phyloP scores from a whole-genome alignment of 1,139 yeast genomes.

The Hansenula lynferdii region DNA sequence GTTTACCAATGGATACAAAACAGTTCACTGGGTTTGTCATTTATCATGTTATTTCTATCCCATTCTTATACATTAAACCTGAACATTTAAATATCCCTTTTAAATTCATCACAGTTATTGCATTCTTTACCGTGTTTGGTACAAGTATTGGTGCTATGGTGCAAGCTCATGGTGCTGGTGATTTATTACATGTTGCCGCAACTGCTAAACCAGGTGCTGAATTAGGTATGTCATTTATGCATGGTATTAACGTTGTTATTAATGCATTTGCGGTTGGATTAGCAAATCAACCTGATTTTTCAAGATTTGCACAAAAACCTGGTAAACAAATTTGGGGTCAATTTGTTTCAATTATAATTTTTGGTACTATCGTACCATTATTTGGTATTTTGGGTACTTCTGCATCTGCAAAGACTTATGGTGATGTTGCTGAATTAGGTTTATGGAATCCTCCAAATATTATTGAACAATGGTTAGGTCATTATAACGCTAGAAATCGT shows the following conservation, averaged over 20 bases:
- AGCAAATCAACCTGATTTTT: slow-evolving; percentile 36
- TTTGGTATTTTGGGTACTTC: slow-evolving; percentile 35
- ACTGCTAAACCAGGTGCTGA: slow-evolving; percentile 24
- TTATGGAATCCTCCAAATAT: slow-evolving; percentile 35
- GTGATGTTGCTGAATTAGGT: slow-evolving; percentile 26
- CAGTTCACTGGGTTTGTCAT: slow-evolving; percentile 25
- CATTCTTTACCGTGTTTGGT: slow-evolving; percentile 29
- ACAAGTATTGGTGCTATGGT: slow-evolving; percentile 27
- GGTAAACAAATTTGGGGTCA: slow-evolving; percentile 26
- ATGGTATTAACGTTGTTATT: slow-evolving; percentile 27
- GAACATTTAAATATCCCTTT: slow-evolving; percentile 21
- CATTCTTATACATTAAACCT: slow-evolving; percentile 23
- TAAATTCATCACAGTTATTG: slow-evolving; percentile 21
- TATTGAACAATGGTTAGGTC: slow-evolving; percentile 25
- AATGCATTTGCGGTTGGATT: slow-evolving; percentile 29
- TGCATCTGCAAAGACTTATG: slow-evolving; percentile 33
- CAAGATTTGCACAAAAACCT: slow-evolving; percentile 33
- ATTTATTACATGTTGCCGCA: slow-evolving; percentile 16
- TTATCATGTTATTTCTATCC: slow-evolving; percentile 25
- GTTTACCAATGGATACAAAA: slow-evolving; percentile 25
- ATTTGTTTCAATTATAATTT: slow-evolving; percentile 24
- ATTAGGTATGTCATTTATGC: slow-evolving; percentile 27
- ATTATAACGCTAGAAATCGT: slow-evolving; percentile 26
- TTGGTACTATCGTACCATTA: slow-evolving; percentile 35
- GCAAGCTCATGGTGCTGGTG: slow-evolving; percentile 26